A percentile compares a stretch with the other conserved stretches of the same genome.
These are phyloP conservation scores for Stephanodiscus minutulus DNA, from an alignment of 108 stramenopile genomes.

Conservation along the genomic window DNA sequence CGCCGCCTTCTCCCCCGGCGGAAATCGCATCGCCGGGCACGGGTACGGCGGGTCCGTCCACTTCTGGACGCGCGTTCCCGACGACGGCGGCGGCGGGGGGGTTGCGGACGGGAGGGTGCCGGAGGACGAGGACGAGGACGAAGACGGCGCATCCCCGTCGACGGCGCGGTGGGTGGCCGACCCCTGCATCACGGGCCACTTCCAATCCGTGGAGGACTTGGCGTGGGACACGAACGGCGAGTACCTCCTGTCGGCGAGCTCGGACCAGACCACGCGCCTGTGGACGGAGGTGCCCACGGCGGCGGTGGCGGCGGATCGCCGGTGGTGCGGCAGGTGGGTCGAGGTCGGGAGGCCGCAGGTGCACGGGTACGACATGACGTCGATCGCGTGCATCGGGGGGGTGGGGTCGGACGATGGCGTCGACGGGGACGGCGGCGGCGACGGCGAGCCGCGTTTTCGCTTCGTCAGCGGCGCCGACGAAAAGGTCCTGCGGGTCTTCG, in stretches of 20 bases:
- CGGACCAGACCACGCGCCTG: constrained; percentile 84
- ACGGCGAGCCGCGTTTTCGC: constrained; percentile 58
- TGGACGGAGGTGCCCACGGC: constrained; percentile 66
- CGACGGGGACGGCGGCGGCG: not conserved
- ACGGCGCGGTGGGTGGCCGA: constrained; percentile 66
- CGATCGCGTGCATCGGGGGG: constrained; percentile 66
- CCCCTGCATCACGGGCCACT: constrained; percentile 86
- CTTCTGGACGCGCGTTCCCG: constrained; percentile 54
- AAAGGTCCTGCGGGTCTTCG: constrained; percentile 86
- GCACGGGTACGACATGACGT: constrained; percentile 84
- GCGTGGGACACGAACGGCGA: constrained; percentile 81
- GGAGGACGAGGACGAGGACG: constrained; percentile 26
- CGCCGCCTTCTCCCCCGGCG: constrained; percentile 49
- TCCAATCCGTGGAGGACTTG: constrained; percentile 70
- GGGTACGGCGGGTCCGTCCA: constrained; percentile 87
- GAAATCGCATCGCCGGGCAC: constrained; percentile 71
- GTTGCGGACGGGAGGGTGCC: constrained; percentile 1
- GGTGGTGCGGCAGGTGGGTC: constrained; percentile 65
- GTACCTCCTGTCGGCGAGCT: constrained; percentile 76
- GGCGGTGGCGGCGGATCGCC: constrained; percentile 7
- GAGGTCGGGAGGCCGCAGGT: constrained; percentile 87
- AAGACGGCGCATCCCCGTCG: constrained; percentile 42
- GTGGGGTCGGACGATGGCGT: constrained; percentile 15
- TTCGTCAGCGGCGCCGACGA: constrained; percentile 88
- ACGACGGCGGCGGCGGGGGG: constrained; percentile 20